Evolutionary conservation across 1,139 yeast species (phyloP).

Genomic region (Yueomyces sp.): DNA sequence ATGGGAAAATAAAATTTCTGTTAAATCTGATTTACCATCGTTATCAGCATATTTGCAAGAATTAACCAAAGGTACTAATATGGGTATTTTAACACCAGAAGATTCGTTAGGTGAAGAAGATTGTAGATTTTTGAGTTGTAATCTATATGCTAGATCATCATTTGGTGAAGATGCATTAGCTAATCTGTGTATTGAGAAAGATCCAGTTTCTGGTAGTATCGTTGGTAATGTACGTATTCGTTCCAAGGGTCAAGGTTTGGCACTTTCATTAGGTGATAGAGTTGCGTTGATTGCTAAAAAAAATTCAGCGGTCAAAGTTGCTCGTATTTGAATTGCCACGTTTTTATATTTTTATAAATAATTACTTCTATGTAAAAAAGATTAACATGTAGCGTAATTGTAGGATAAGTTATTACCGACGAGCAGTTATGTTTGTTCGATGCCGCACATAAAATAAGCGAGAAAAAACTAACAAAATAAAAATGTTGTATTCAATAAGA

Average conservation of each 20-base stretch:
- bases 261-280: constrained; percentile 87
- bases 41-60: constrained; percentile 71
- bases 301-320: constrained; percentile 28
- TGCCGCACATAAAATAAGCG: too few species aligned
- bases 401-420: too few species aligned
- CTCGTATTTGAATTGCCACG: constrained; percentile 22
- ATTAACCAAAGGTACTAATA: constrained; percentile 74
- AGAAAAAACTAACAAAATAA: too few species aligned
- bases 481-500: too few species aligned
- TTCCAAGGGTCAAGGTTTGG: constrained; percentile 96
- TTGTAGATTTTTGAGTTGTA: constrained; percentile 89
- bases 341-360: too few species aligned
- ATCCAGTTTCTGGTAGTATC: constrained; percentile 53
- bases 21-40: constrained; percentile 53
- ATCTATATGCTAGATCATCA: constrained; percentile 81
- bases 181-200: constrained; percentile 83
- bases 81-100: constrained; percentile 88
- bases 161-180: constrained; percentile 98
- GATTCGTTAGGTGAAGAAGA: constrained; percentile 67
- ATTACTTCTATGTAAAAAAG: too few species aligned
- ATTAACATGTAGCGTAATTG: too few species aligned
- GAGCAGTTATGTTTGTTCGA: too few species aligned
- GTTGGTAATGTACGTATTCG: constrained; percentile 94
- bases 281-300: constrained; percentile 69
- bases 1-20: constrained; percentile 97